Evolutionary conservation across 306 rosid species (phyloP), one percentile per base, ranked within the genome.

Genomic region (Lupinus albus): DNA sequence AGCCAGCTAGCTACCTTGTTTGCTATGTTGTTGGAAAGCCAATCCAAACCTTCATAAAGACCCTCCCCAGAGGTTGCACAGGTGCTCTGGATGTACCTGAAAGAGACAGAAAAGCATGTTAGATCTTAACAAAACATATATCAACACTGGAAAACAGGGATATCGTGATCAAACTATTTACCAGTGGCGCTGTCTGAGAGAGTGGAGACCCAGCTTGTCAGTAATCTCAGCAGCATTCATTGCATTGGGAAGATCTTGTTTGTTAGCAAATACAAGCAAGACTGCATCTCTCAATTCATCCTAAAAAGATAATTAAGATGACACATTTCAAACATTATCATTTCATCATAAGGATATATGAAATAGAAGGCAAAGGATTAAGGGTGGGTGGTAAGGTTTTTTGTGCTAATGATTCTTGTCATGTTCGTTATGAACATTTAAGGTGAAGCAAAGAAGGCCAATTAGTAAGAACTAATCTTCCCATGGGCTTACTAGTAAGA

Each of bases 141-240:
- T 6, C 39, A n/a, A 30, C 4, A 4, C 15, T 44, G 11, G 21
- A 13, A 45, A 39, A 39, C 11, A 21, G 42, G 28, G 33, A 8
- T 13, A 41, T 32, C 51, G 35, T 44, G 50, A 54, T 5, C 50
- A 35, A 48, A 16, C 63, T 44, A 63, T 36, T 52, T 77, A 89
- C 96, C 96, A 89, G 81, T 89, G 96, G 69, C 96, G 96, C 76
- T 89, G 96, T 58, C 96, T 77, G 67, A 89, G 92, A 69, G 96
- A 89, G 83, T 89, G 89, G 77, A 89, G 96, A 38, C 96, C 96
- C 46, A 89, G 92, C 84, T 89, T 89, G 72, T 89, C 96, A 57
- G 96, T 89, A 67, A 89, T 89, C 81, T 89, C 96, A 60, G 96
- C 96, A 60, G 96, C 96, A 75, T 88, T 88, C 96, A 89, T 89